A percentile compares a stretch with the other conserved stretches of the same genome.
Evolutionary conservation across 2,329 filamentous ascomycete genomes (phyloP).

Genomic region (Alternaria atra): DNA sequence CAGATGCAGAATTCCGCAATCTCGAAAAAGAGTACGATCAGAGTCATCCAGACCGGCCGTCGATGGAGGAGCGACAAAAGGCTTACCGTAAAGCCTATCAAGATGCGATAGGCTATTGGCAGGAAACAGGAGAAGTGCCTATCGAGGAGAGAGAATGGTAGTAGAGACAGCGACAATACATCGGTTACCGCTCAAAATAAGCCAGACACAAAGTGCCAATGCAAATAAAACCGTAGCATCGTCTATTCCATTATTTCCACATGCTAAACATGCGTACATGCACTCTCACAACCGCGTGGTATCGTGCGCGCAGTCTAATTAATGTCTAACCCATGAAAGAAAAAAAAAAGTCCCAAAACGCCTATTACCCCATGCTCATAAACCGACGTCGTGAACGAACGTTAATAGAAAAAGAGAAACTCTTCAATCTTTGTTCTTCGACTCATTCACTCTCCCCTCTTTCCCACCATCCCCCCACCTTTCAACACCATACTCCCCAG

Average conservation of each 20-base stretch:
- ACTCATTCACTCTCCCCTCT: neutral
- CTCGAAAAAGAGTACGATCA: neutral
- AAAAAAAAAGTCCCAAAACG: neutral
- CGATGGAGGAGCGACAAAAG: neutral
- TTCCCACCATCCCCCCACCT: constrained; percentile 15
- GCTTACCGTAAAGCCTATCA: neutral
- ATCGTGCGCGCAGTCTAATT: neutral
- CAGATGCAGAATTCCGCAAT: neutral
- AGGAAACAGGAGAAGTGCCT: neutral
- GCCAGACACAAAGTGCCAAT: too few relatives aligned
- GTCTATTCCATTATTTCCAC: neutral
- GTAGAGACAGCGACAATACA: neutral
- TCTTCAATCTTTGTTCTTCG: constrained; percentile 21
- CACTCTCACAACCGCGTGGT: neutral
- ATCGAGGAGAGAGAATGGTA: neutral
- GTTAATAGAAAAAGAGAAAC: neutral
- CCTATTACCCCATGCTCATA: neutral
- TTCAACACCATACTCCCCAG: constrained; percentile 46
- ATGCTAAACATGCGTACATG: neutral
- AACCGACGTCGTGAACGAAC: neutral
- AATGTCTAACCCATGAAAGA: neutral
- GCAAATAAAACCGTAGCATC: neutral
- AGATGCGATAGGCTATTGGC: neutral
- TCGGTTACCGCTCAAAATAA: too few relatives aligned
- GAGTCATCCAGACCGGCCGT: neutral